phyloP scores from a whole-genome alignment of 768 basidiomycete species.

The Hygrophoropsis aurantiaca region DNA sequence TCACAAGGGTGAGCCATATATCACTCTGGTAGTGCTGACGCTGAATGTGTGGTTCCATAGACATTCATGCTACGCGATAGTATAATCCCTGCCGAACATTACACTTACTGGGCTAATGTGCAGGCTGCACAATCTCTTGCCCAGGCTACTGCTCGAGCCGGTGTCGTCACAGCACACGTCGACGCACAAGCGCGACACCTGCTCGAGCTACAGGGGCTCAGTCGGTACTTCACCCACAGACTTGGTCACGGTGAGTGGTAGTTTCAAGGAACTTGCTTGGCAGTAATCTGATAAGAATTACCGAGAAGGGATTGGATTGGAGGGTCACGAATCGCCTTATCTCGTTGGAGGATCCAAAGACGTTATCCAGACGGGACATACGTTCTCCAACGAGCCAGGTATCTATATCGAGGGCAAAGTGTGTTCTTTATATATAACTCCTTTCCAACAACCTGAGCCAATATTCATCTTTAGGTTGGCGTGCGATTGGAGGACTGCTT shows the following conservation, averaged over 20 bases:
- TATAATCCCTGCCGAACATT: slow-evolving; percentile 50
- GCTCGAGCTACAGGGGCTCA: slow-evolving; percentile 45
- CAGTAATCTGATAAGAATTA: slow-evolving; percentile 4
- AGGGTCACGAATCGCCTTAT: slow-evolving; percentile 82
- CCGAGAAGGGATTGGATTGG: slow-evolving; percentile 73
- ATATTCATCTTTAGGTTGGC: slow-evolving; percentile 52
- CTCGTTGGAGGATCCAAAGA: slow-evolving; percentile 67
- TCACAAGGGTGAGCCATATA: slow-evolving; percentile 60
- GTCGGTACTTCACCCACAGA: slow-evolving; percentile 73
- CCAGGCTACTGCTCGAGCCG: slow-evolving; percentile 44
- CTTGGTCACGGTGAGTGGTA: slow-evolving; percentile 79
- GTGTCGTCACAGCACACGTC: slow-evolving; percentile 50
- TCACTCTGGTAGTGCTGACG: neutral
- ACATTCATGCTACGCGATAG: slow-evolving; percentile 67
- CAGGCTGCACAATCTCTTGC: slow-evolving; percentile 62
- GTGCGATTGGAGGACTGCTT: slow-evolving; percentile 86
- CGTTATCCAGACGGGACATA: slow-evolving; percentile 60
- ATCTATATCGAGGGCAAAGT: slow-evolving; percentile 72
- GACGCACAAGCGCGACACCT: slow-evolving; percentile 61
- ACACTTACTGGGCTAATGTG: slow-evolving; percentile 64
- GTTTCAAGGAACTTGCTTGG: slow-evolving; percentile 11
- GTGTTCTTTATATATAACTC: slow-evolving; percentile 11
- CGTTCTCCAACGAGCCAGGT: slow-evolving; percentile 83
- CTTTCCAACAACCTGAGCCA: slow-evolving; percentile 6
- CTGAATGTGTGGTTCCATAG: slow-evolving; percentile 24